These are phyloP conservation scores for Neurospora discreta DNA, from an alignment of 495 filamentous ascomycete genomes.

Conservation along the genomic window DNA sequence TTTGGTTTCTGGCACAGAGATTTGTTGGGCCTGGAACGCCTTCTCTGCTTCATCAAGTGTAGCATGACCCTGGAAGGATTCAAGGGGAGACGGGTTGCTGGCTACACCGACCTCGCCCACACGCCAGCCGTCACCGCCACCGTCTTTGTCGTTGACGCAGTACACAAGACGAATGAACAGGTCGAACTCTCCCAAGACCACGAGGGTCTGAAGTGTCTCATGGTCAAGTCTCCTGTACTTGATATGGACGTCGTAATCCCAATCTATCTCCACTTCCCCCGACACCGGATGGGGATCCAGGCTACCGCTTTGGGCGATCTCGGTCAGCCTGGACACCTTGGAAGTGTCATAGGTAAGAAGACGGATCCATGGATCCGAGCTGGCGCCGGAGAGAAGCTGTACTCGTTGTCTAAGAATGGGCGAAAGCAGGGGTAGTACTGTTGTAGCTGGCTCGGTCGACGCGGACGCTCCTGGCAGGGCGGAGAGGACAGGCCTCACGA, in stretches of 20 bases:
- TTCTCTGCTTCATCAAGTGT: slow-evolving; percentile 34
- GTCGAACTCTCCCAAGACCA: slow-evolving; percentile 43
- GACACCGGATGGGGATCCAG: slow-evolving; percentile 88
- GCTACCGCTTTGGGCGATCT: slow-evolving; percentile 50
- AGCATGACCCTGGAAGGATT: slow-evolving; percentile 26
- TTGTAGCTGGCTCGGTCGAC: slow-evolving; percentile 64
- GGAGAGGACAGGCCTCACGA: slow-evolving; percentile 70
- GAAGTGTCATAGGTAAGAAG: slow-evolving; percentile 75
- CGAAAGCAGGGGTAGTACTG: slow-evolving; percentile 70
- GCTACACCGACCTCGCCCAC: slow-evolving; percentile 65
- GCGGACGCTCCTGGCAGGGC: slow-evolving; percentile 76
- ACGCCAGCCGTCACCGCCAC: slow-evolving; percentile 65
- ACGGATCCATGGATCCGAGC: slow-evolving; percentile 71
- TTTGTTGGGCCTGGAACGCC: slow-evolving; percentile 24
- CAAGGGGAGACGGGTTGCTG: slow-evolving; percentile 33
- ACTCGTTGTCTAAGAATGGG: slow-evolving; percentile 87
- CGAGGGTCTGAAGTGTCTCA: slow-evolving; percentile 70
- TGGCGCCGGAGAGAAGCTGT: slow-evolving; percentile 56
- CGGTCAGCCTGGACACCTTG: slow-evolving; percentile 55
- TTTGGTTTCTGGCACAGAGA: slow-evolving; percentile 7
- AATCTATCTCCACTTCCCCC: slow-evolving; percentile 73
- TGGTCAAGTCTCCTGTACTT: slow-evolving; percentile 68
- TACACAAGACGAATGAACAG: slow-evolving; percentile 43
- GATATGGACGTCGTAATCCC: slow-evolving; percentile 48
- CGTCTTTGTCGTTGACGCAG: slow-evolving; percentile 50